A percentile compares a stretch with the other conserved stretches of the same genome.
These are phyloP conservation scores for Mytilinidion resinicola DNA, from an alignment of 495 filamentous ascomycete species.

Conservation along the genomic window DNA sequence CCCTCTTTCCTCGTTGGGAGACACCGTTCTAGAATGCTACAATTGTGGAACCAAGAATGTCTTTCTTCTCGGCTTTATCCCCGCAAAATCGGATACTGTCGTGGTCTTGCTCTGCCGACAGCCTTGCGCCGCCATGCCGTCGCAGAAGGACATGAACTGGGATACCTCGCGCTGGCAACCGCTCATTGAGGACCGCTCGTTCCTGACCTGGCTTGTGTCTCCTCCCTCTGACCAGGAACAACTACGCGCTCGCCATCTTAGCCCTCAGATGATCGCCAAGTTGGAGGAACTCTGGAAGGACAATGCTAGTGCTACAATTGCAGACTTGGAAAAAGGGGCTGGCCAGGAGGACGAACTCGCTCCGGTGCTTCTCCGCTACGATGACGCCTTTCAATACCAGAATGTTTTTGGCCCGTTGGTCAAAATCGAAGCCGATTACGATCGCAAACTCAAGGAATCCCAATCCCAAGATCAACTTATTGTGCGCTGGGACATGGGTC, in stretches of 20 bases:
- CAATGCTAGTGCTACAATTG: constrained; percentile 79
- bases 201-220: constrained; percentile 88
- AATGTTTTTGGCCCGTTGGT: constrained; percentile 98
- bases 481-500: constrained; percentile 90
- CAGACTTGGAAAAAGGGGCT: constrained; percentile 87
- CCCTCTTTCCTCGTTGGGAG: constrained; percentile 87
- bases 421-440: constrained; percentile 99
- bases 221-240: constrained; percentile 91
- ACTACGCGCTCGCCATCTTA: constrained; percentile 86
- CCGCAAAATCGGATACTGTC: constrained; percentile 97
- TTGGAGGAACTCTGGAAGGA: constrained; percentile 99
- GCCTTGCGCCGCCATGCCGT: constrained; percentile 87
- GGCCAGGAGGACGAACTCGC: constrained; percentile 93
- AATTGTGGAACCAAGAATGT: constrained; percentile 99
- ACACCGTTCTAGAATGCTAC: constrained; percentile 97
- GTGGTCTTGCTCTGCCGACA: constrained; percentile 95
- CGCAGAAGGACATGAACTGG: constrained; percentile 99
- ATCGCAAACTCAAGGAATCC: constrained; percentile 96
- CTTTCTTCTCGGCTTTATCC: constrained; percentile 98
- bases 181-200: constrained; percentile 93
- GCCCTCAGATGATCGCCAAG: constrained; percentile 92
- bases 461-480: constrained; percentile 92
- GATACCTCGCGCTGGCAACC: constrained; percentile 98
- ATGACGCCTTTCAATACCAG: constrained; percentile 97
- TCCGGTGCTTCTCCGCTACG: constrained; percentile 88